Conservation (phyloP, 2,329 filamentous ascomycete genomes). For the Gaeumannomyces sp. region DNA sequence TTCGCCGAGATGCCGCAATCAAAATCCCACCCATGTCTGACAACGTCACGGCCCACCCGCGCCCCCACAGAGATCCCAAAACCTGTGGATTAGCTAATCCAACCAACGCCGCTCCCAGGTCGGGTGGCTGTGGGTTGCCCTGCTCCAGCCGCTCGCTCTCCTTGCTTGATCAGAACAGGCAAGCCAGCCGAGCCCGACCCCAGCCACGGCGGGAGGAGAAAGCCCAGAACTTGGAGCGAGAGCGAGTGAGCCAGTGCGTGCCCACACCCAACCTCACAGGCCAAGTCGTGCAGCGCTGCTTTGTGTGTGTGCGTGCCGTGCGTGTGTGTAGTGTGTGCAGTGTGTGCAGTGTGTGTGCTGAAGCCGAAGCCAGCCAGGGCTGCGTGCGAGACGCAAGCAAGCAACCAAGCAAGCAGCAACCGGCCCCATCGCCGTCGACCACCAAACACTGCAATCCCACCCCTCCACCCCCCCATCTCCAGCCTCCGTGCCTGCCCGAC, state of each 20-base stretch:
- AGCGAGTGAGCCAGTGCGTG: not conserved
- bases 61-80: not conserved
- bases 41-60: not conserved
- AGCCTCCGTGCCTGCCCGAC: not conserved
- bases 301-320: not conserved
- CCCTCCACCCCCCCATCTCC: too few species aligned
- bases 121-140: not conserved
- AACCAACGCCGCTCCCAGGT: not conserved
- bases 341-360: not conserved
- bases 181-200: not conserved
- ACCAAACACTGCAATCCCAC: not conserved
- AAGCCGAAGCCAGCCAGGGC: not conserved
- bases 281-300: not conserved
- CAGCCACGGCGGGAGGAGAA: conserved; percentile 1
- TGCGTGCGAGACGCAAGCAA: not conserved
- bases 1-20: not conserved
- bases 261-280: not conserved
- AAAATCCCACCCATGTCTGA: not conserved
- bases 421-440: not conserved
- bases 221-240: not conserved
- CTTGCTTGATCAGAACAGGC: not conserved
- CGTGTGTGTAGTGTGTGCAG: not conserved
- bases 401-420: not conserved
- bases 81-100: not conserved
- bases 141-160: not conserved